Conservation (phyloP, 139 green algal species). For the Haematococcus lacustris region DNA sequence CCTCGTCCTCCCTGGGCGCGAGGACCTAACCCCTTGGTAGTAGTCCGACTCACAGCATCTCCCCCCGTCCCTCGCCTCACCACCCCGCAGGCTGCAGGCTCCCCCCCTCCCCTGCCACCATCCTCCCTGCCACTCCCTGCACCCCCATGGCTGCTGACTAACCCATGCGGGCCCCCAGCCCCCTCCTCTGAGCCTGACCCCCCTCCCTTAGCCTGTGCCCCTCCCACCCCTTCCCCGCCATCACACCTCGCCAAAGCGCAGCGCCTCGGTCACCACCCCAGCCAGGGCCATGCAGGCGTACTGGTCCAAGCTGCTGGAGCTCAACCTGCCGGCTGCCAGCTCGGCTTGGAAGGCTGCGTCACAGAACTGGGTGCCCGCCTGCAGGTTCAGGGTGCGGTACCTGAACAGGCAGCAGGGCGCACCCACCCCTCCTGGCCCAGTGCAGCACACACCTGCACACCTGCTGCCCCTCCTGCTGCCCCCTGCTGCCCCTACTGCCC, state of each 20-base stretch:
- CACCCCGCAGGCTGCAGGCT: no score
- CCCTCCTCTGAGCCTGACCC: neutral
- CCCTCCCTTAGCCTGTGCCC: neutral
- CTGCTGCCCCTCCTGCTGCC: neutral
- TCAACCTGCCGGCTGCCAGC: conserved; percentile 1
- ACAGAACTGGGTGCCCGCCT: conserved; percentile 91
- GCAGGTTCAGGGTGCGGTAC: conserved; percentile 83
- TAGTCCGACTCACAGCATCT: no score
- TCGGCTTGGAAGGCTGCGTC: conserved; percentile 84
- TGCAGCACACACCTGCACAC: neutral
- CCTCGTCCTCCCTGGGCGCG: no score
- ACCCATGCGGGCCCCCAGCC: neutral
- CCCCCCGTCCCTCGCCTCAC: no score
- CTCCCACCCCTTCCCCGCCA: no score
- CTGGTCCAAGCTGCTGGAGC: neutral
- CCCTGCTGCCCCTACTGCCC: neutral
- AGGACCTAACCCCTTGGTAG: no score
- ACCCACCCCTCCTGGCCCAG: neutral
- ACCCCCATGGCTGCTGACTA: neutral
- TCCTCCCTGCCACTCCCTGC: no score
- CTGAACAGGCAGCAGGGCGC: conserved; percentile 15
- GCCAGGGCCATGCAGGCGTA: conserved; percentile 85
- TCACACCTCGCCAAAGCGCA: conserved; percentile 57
- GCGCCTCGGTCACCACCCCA: conserved; percentile 80
- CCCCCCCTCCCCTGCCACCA: no score